phyloP scores from a whole-genome alignment of 192 early-diverging fungal genomes.

The Coemansia sp. region DNA sequence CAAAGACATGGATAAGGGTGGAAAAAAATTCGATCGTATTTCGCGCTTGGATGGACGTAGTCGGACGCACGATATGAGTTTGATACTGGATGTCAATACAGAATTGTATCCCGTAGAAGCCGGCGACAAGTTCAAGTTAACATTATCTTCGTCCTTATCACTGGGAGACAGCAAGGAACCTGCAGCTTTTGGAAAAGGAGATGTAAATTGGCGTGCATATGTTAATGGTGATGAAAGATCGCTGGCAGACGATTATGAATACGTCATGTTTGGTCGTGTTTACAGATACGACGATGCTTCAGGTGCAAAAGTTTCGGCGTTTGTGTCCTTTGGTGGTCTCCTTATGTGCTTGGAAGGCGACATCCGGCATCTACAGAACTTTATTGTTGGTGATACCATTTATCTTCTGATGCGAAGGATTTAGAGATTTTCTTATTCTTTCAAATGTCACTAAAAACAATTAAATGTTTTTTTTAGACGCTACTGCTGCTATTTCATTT shows the following conservation, averaged over 20 bases:
- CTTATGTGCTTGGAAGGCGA: constrained; percentile 88
- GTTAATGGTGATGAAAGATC: constrained; percentile 61
- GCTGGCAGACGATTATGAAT: constrained; percentile 94
- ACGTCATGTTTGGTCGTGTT: constrained; percentile 97
- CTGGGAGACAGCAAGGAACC: constrained; percentile 20
- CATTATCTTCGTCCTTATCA: constrained; percentile 77
- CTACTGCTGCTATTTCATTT: too few species aligned
- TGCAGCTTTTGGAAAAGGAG: constrained; percentile 53
- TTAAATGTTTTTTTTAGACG: too few species aligned
- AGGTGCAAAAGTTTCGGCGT: constrained; percentile 71
- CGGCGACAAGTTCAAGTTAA: constrained; percentile 81
- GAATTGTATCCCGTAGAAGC: constrained; percentile 89
- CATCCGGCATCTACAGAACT: constrained; percentile 73
- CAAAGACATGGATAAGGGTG: constrained; percentile 82
- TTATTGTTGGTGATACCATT: constrained; percentile 84
- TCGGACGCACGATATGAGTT: constrained; percentile 84
- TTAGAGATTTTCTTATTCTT: background rate
- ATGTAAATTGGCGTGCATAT: constrained; percentile 55
- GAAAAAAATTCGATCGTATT: constrained; percentile 94
- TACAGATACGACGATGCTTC: constrained; percentile 90
- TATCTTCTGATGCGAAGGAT: constrained; percentile 80
- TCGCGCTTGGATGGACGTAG: constrained; percentile 80
- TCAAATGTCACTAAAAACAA: too few species aligned
- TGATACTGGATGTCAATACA: constrained; percentile 92
- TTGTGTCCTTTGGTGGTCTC: constrained; percentile 88